Conservation (phyloP, 176 grass and related monocot species). For the Olyra latifolia region DNA sequence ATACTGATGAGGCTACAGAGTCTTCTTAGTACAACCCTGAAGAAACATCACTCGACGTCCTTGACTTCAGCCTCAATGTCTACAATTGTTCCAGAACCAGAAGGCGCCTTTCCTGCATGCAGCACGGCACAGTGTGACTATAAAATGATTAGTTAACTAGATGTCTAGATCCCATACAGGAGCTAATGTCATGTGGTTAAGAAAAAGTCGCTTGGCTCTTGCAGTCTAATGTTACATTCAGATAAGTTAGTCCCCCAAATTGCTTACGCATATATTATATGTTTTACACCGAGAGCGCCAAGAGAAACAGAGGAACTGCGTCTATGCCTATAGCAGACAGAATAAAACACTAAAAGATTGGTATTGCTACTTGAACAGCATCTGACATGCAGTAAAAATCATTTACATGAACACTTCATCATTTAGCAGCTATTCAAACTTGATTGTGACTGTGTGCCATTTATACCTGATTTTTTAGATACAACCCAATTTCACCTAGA, state of each 20-base stretch:
- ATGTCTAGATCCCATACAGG: not conserved
- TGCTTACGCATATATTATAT: not conserved
- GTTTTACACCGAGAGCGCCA: not conserved
- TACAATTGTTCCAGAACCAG: slow-evolving; percentile 48
- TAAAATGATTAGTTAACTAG: not conserved
- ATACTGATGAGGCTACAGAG: not conserved
- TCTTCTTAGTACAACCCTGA: not conserved
- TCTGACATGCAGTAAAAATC: not conserved
- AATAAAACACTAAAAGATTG: not conserved
- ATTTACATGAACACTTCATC: not conserved
- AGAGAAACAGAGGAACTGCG: not conserved
- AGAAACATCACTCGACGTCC: slow-evolving; percentile 54
- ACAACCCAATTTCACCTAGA: not conserved
- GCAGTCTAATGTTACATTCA: not conserved
- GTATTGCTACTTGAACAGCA: not conserved
- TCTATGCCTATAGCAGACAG: not conserved
- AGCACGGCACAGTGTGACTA: not conserved
- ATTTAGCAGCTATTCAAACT: not conserved
- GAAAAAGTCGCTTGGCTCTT: not conserved
- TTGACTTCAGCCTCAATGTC: slow-evolving; percentile 78
- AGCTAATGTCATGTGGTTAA: not conserved
- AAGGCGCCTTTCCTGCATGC: slow-evolving; percentile 38
- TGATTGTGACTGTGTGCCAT: not conserved
- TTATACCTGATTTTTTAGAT: not conserved
- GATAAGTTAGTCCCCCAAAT: not conserved